phyloP scores from a whole-genome alignment of 1,284 basidiomycete genomes.

The Apiotrichum siamense region DNA sequence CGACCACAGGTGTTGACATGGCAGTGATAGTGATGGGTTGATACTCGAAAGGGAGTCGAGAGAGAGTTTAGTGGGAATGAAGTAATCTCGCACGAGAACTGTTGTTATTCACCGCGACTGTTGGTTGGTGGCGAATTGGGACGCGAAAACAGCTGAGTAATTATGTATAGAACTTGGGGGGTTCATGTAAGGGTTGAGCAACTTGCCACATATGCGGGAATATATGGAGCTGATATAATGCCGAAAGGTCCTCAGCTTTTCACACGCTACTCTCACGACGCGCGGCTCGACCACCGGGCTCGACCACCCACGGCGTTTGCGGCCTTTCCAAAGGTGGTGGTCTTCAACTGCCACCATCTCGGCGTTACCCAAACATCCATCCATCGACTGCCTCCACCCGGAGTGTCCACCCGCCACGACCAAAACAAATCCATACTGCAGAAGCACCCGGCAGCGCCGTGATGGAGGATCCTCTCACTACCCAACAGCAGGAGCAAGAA shows the following conservation, averaged over 20 bases:
- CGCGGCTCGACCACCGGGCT: too few species aligned
- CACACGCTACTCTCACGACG: not conserved
- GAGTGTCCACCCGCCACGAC: constrained; percentile 16
- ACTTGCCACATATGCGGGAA: not conserved
- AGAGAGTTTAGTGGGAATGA: not conserved
- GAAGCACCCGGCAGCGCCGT: constrained; percentile 6
- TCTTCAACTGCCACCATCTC: constrained; percentile 5
- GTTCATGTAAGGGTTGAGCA: too few species aligned
- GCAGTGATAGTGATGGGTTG: not conserved
- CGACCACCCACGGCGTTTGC: not conserved
- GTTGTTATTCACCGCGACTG: too few species aligned
- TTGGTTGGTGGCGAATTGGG: too few species aligned
- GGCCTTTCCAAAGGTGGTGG: not conserved
- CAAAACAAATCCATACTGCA: constrained; percentile 11
- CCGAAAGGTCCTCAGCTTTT: not conserved
- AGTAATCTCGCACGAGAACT: too few species aligned
- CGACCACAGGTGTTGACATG: constrained; percentile 55
- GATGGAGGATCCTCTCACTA: constrained; percentile 25
- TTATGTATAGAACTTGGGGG: too few species aligned
- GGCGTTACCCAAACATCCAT: constrained; percentile 13
- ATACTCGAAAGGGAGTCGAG: not conserved
- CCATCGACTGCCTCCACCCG: constrained; percentile 22
- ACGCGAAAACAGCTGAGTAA: too few species aligned
- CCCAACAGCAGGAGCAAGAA: constrained; percentile 33
- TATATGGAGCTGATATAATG: not conserved